Conservation (phyloP, 805 yeast genomes). For the Candida mattraensis region DNA sequence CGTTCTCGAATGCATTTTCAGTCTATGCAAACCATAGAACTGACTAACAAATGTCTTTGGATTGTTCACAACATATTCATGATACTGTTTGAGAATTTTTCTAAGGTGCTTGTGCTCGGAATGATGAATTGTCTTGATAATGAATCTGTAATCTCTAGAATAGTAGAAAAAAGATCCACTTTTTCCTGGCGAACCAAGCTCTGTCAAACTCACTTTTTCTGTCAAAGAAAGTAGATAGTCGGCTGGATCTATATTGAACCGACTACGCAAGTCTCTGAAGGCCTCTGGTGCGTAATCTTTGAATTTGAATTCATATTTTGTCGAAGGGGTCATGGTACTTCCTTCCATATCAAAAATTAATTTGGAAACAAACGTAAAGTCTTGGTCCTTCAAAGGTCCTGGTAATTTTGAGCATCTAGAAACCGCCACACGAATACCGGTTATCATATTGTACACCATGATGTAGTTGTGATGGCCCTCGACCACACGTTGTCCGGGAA, state of each 20-base stretch:
- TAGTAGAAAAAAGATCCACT: conserved; percentile 96
- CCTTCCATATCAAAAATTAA: conserved; percentile 86
- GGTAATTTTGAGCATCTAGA: conserved; percentile 87
- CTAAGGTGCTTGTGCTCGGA: conserved; percentile 86
- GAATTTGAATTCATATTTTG: conserved; percentile 93
- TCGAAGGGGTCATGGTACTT: conserved; percentile 86
- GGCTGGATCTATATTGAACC: conserved; percentile 91
- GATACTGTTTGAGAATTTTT: conserved; percentile 69
- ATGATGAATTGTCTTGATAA: conserved; percentile 94
- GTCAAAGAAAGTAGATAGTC: conserved; percentile 92
- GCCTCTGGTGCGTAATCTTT: conserved; percentile 96
- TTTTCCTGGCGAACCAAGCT: conserved; percentile 94
- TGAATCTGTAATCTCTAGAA: conserved; percentile 89
- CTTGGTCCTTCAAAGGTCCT: conserved; percentile 66
- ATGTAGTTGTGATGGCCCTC: conserved; percentile 95
- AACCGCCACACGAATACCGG: conserved; percentile 95
- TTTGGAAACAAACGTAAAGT: conserved; percentile 73
- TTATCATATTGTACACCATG: conserved; percentile 94
- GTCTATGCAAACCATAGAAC: conserved; percentile 92
- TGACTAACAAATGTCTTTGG: conserved; percentile 93
- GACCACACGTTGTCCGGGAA: conserved; percentile 31
- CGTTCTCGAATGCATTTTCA: conserved; percentile 74
- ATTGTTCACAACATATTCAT: conserved; percentile 74
- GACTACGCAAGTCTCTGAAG: conserved; percentile 75
- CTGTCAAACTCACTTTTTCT: conserved; percentile 87